Conservation (phyloP, 805 yeast genomes). For the Candida incommunis region DNA sequence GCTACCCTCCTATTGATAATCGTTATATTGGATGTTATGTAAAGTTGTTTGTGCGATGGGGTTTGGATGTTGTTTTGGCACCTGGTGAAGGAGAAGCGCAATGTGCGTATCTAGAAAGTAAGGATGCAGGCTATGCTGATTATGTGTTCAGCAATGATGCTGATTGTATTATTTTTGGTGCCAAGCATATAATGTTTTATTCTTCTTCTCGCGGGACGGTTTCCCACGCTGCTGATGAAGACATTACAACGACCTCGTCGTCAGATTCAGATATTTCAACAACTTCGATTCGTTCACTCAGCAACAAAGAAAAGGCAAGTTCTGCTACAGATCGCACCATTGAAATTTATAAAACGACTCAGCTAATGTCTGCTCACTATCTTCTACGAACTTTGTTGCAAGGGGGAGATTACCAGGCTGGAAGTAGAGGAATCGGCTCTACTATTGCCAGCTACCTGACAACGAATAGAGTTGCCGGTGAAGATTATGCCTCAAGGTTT, state of each 20-base stretch:
- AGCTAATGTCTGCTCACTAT: too few species aligned
- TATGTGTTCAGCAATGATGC: conserved; percentile 1
- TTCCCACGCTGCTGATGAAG: too few species aligned
- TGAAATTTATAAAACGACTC: too few species aligned
- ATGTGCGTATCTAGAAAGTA: neutral
- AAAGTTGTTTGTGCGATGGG: neutral
- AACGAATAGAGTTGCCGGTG: neutral
- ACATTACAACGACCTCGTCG: too few species aligned
- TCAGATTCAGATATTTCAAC: too few species aligned
- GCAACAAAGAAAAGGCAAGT: too few species aligned
- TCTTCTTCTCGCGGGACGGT: too few species aligned
- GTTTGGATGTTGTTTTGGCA: neutral
- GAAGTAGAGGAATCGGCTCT: neutral
- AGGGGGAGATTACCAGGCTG: neutral
- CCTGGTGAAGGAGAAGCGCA: neutral
- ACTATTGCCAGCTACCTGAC: neutral
- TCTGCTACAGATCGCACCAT: too few species aligned
- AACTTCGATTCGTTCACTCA: too few species aligned
- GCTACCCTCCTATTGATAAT: neutral
- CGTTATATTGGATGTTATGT: neutral
- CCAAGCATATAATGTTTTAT: neutral
- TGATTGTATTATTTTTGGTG: neutral
- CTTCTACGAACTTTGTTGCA: neutral
- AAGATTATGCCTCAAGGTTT: neutral
- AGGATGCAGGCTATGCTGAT: neutral